Evolutionary conservation across 2,329 filamentous ascomycete species (phyloP), one percentile per base, ranked within the genome.

Genomic region (Thermoascus crustaceus): DNA sequence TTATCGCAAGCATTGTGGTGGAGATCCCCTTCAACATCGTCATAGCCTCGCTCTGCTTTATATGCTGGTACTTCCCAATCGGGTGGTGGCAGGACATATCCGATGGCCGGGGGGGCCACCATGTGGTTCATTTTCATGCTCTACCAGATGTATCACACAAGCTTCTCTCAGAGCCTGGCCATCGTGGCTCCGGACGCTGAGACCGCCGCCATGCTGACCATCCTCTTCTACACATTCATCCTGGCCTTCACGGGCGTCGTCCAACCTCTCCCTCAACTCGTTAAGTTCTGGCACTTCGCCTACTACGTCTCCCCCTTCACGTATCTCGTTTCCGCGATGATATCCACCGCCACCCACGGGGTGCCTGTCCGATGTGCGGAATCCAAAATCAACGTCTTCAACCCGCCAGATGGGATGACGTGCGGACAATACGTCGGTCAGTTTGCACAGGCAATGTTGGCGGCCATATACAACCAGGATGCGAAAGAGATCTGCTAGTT

Each of bases 201-300:
- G 43, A 80, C 76, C 0, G 80, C 77, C 1, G 71, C 68, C 1
- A 72, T 68, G 14, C 54, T 81, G 11, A 72, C 73, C 27, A 73
- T 69, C 2, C 55, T 78, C 3, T 49, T 76, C 7, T 65, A 70
- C 27, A 60, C 71, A 24, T 64, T 78, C 58, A 67, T 61, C 40
- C 60, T 72, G n/a, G 64, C 71, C 34, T 78, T 78, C 58, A 70
- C 67, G 46, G 52, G 27, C 30, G 37, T 30, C 21, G 31, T 39
- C 9, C 14, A 16, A n/a, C 17, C 30, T 5, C 30, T 19, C 30
- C 3, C 8, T 5, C n/a, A 5, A 1, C 68, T 86, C 2, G 81
- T 81, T 0, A 69, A 75, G 1, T 86, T 87, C 66, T 87, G 82
- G 82, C 76, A 77, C 45, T 86, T 85, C 64, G 85, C 85, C 80